Base-by-base conservation (phyloP, 352 stramenopile genomes). In the Phytophthora nicotianae region DNA sequence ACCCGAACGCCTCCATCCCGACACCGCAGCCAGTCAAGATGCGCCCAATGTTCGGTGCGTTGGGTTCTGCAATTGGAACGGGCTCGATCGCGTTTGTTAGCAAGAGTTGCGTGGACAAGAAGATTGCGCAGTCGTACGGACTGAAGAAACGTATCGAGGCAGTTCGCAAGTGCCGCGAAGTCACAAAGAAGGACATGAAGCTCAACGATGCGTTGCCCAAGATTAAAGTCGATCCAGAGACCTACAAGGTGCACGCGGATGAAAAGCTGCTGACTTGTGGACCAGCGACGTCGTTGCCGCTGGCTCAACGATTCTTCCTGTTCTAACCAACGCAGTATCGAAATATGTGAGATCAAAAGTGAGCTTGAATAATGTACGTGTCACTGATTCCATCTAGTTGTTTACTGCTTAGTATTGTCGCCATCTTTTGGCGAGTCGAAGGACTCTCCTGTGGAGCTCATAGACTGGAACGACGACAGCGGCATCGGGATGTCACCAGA, bases 131-230 rank as follows among this genome's bases (percentile, higher is more conserved):
- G 16, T 58, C 69, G 40, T 98, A 97, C 59, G 91, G 86, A 3
- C 65, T 98, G 9, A 77, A 79, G 46, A 98, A 98, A 72, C 65
- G 77, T 26, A 83, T 97, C 21, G 88, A 88, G 52, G 70, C 88
- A 6, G 93, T 98, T 17, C 74, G 72, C 10, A 72, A 83, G 21
- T 98, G 91, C 60, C 81, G 93, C 7, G 71, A 80, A 19, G 26
- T 98, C 29, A 91, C 81, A 17, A 99, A 99, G 75, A 88, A 93
- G 33, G 91, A 99, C 77, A 98, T 99, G 97, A 89, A 98, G 47
- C 80, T 98, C 26, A 99, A 99, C 74, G 78, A 98, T 76, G 80
- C 79, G n/a, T 82, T 95, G 35, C 96, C 96, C 20, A 89, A 96
- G 53, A 96, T 99, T 55, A 75, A 86, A 21, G 97, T 99, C 24